Conservation (phyloP, 1,284 basidiomycete genomes). For the Cutaneotrichosporon cavernicola region DNA sequence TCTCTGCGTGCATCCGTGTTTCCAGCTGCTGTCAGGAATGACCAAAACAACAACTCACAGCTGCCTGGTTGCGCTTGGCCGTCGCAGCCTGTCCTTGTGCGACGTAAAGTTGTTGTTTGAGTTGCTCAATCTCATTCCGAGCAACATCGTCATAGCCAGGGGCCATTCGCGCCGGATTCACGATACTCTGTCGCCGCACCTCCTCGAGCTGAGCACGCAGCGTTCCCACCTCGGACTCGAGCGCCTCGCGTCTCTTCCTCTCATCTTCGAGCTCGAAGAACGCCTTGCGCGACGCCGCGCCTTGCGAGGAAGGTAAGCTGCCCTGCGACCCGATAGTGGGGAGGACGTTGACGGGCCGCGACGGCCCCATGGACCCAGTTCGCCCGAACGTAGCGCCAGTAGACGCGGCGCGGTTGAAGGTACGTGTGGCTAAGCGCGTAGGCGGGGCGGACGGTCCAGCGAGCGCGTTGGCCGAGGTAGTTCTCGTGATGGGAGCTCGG, state of each 20-base stretch:
- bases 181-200: neutral
- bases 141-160: conserved; percentile 14
- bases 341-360: conserved; percentile 17
- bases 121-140: neutral
- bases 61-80: conserved; percentile 34
- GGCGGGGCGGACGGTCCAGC: conserved; percentile 1
- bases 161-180: neutral
- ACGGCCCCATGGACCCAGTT: conserved; percentile 14
- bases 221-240: conserved; percentile 16
- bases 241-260: conserved; percentile 28
- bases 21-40: conserved; percentile 16
- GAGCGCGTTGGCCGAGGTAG: conserved; percentile 13
- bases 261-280: conserved; percentile 41
- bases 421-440: conserved; percentile 7
- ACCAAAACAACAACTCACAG: conserved; percentile 26
- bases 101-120: conserved; percentile 37
- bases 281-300: conserved; percentile 32
- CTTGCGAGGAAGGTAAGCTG: conserved; percentile 34
- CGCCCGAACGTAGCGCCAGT: conserved; percentile 33
- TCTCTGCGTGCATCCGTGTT: conserved; percentile 22
- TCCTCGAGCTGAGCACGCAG: conserved; percentile 14
- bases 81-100: conserved; percentile 41
- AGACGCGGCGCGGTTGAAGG: conserved; percentile 38
- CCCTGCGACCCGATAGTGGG: conserved; percentile 39
- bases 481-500: conserved; percentile 20